These are phyloP conservation scores for Trichophyton verrucosum DNA, from an alignment of 2,329 filamentous ascomycete species.

Conservation along the genomic window DNA sequence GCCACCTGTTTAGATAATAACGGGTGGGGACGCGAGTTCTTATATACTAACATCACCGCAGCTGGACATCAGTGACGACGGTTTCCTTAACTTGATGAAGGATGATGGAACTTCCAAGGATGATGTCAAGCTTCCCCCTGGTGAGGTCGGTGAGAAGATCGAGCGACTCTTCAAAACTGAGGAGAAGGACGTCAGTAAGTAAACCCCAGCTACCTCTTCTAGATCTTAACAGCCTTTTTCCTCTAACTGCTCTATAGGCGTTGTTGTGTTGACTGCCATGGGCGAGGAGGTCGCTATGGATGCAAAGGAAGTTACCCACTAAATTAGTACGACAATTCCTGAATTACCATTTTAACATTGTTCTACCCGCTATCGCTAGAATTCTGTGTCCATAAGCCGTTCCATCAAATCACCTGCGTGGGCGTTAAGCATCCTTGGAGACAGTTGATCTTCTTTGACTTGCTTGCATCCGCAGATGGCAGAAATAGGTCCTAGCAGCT, in stretches of 20 bases:
- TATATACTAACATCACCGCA: constrained; percentile 25
- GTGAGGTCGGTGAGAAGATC: constrained; percentile 81
- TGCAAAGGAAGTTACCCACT: constrained; percentile 70
- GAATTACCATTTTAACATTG: neutral
- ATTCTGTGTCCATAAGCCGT: neutral
- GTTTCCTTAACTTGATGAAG: constrained; percentile 86
- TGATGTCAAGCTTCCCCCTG: constrained; percentile 85
- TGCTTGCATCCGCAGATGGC: neutral
- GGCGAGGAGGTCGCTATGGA: constrained; percentile 86
- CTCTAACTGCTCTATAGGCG: constrained; percentile 45
- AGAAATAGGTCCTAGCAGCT: neutral
- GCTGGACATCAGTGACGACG: constrained; percentile 89
- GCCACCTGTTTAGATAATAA: neutral
- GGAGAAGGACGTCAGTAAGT: constrained; percentile 90
- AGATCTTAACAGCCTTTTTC: constrained; percentile 7
- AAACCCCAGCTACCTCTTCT: neutral
- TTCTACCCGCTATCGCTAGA: constrained; percentile 3
- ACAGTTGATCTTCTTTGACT: neutral
- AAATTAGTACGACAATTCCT: neutral
- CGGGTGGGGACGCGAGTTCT: neutral
- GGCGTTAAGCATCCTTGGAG: neutral
- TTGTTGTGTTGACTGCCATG: constrained; percentile 91
- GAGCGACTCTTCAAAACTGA: constrained; percentile 63
- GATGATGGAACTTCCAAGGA: constrained; percentile 81
- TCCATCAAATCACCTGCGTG: neutral